Evolutionary conservation across 2,329 filamentous ascomycete genomes (phyloP).

Genomic region (Colletotrichum kahawae): DNA sequence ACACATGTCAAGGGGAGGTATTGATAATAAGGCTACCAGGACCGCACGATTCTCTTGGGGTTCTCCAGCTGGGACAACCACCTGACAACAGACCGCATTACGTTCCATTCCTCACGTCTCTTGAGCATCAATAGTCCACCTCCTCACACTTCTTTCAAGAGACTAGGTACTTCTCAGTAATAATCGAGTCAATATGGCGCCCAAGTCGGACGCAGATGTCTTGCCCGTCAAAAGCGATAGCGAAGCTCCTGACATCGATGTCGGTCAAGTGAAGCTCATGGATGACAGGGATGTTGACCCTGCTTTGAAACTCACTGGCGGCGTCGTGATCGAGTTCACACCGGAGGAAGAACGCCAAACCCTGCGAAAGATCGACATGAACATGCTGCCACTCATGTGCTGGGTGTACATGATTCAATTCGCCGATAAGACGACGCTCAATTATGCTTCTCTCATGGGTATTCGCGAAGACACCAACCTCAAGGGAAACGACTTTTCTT

Average conservation of each 20-base stretch:
- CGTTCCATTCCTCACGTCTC: not conserved
- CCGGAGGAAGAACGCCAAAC: not conserved
- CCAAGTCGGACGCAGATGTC: not conserved
- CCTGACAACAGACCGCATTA: not conserved
- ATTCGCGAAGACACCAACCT: slow-evolving; percentile 20
- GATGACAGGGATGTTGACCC: slow-evolving; percentile 7
- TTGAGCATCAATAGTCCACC: not conserved
- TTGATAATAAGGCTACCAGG: not conserved
- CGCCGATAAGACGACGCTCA: slow-evolving; percentile 15
- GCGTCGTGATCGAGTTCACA: slow-evolving; percentile 6
- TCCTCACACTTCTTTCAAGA: accelerated
- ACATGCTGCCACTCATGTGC: not conserved
- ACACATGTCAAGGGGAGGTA: not conserved
- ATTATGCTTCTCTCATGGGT: slow-evolving; percentile 20
- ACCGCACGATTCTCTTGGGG: accelerated
- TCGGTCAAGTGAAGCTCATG: not conserved
- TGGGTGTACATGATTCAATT: slow-evolving; percentile 18
- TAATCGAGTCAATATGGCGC: not conserved
- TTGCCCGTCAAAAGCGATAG: not conserved
- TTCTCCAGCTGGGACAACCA: not conserved
- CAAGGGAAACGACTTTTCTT: slow-evolving; percentile 22
- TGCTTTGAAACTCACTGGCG: slow-evolving; percentile 5
- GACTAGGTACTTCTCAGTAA: not conserved
- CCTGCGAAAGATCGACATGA: slow-evolving; percentile 5
- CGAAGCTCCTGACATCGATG: not conserved